Conservation (phyloP, 768 basidiomycete species). For the Astraeus odoratus region DNA sequence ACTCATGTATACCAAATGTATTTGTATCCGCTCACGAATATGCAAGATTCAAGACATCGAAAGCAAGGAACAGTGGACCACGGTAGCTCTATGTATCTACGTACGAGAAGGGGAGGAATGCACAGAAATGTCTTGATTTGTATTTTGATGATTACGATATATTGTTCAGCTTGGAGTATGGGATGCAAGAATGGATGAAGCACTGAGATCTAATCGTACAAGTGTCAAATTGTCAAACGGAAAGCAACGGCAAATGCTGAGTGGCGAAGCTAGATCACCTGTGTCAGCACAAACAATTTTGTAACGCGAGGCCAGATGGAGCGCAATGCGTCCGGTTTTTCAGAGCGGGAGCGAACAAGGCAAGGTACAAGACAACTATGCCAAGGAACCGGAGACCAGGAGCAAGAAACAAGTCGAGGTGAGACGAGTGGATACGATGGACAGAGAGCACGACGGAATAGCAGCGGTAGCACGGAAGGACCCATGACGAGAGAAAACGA, state of each 20-base stretch:
- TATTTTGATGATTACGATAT: neutral
- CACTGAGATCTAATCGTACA: neutral
- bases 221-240: neutral
- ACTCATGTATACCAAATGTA: neutral
- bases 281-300: too few relatives aligned
- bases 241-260: neutral
- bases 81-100: neutral
- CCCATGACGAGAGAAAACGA: neutral
- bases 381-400: neutral
- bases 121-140: neutral
- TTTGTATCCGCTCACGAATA: too few relatives aligned
- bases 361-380: neutral
- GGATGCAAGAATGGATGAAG: neutral
- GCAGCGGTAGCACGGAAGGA: neutral
- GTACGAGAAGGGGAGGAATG: neutral
- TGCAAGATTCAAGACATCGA: too few relatives aligned
- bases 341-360: neutral
- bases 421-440: neutral
- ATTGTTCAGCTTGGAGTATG: neutral
- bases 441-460: neutral
- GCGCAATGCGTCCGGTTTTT: neutral
- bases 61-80: neutral
- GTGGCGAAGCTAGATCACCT: neutral
- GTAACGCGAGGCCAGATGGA: too few relatives aligned
- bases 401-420: neutral